Base-by-base conservation (phyloP, 495 filamentous ascomycete genomes). In the Xylaria acuta region DNA sequence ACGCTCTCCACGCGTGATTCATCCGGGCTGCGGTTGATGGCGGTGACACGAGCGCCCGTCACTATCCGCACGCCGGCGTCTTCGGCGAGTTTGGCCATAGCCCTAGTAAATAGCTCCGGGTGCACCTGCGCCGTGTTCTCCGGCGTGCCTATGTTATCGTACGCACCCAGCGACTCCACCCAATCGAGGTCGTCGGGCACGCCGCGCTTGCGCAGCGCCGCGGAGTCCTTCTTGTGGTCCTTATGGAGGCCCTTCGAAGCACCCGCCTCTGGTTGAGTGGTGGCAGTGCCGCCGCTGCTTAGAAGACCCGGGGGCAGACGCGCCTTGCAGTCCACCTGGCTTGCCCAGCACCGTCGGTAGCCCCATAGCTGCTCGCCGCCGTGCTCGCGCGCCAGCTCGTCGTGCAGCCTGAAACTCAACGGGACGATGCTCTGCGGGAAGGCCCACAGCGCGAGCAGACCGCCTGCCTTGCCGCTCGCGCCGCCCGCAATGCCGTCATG, bases 391-490 rank as follows among this genome's bases (percentile, higher is more conserved):
- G 94, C 91, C 6, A 97, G 84, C 73, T 95, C 88, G 12, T 88
- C 87, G 77, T 97, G 94, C 16, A 96, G 82, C 62, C 84, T 81
- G 80, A 91, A 97, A 77, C 90, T 93, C 60, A 97, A 81, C 6
- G 92, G 92, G 3, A 95, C 94, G 71, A 97, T 90, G 74, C 86
- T 90, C 71, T 80, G 84, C 1, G 94, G 94, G 75, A 96, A 97
- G 34, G 94, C 94, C 94, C 94, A 97, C 54, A 92, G 82, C 14
- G 92, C 94, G 30, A 97, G 83, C 30, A 97, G 84, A 5, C 94
- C 94, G 5, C 93, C 94, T 12, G 94, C 94, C 82, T 97, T 97
- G n/a, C 94, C 94, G 59, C 92, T 95, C 62, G 94, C 94, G 38
- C 92, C 94, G 43, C 92, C 93, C 22, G 94, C 94, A 73, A 97